Conservation (phyloP, 2,329 filamentous ascomycete species). For the Pyrenochaeta sp. region DNA sequence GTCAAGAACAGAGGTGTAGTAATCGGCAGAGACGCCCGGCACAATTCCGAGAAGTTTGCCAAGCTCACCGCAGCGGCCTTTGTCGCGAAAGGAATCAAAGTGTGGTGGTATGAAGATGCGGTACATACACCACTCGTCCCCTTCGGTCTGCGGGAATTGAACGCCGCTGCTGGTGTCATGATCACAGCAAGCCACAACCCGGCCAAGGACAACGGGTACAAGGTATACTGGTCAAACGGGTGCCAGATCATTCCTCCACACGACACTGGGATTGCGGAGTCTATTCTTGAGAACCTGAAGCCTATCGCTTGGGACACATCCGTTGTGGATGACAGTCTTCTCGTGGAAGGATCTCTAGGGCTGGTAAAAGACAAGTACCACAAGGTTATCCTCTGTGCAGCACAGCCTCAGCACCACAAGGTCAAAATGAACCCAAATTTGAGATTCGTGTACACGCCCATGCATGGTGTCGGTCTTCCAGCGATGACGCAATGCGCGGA, state of each 20-base stretch:
- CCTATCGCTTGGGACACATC: constrained; percentile 60
- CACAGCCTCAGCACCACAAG: constrained; percentile 34
- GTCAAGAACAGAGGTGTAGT: constrained; percentile 61
- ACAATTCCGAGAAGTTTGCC: constrained; percentile 70
- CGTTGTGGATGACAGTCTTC: constrained; percentile 51
- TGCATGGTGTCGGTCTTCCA: constrained; percentile 64
- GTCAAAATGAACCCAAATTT: constrained; percentile 36
- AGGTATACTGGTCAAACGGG: constrained; percentile 72
- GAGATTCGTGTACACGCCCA: constrained; percentile 64
- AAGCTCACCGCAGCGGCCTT: constrained; percentile 68
- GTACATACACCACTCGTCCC: constrained; percentile 70
- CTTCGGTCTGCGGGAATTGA: constrained; percentile 64
- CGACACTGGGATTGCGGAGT: constrained; percentile 65
- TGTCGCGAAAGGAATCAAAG: constrained; percentile 64
- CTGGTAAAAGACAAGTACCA: constrained; percentile 56
- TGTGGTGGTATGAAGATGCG: constrained; percentile 65
- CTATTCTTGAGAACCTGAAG: constrained; percentile 64
- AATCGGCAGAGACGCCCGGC: constrained; percentile 69
- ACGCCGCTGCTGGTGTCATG: constrained; percentile 69
- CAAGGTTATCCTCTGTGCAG: constrained; percentile 53
- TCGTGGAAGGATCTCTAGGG: constrained; percentile 54
- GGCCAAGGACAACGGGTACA: constrained; percentile 71
- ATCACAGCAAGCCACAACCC: constrained; percentile 73
- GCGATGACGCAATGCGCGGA: constrained; percentile 56
- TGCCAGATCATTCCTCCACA: constrained; percentile 72